Evolutionary conservation across 1,139 yeast genomes (phyloP), one percentile per base, ranked within the genome.

Genomic region (Zhuliangozyma parablackwelliae): DNA sequence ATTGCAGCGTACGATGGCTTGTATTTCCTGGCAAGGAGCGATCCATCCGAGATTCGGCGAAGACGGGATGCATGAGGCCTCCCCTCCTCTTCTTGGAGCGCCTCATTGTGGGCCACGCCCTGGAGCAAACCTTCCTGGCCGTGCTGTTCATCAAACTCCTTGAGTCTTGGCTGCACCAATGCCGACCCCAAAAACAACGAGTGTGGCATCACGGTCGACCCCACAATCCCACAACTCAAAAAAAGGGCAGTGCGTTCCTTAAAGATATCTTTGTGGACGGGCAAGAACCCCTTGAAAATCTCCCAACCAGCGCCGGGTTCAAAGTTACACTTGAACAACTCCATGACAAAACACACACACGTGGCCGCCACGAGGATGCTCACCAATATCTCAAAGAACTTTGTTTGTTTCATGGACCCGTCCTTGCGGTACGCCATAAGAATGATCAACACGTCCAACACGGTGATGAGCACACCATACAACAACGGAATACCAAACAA

Each of bases 201-300:
- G 51, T 83, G 92, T 2, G 94, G 92, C 94, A 84, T 84, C 7
- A 83, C 90, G 0, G 92, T 83, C 33, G 89, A 85, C 26, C 94
- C 94, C 13, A 83, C 75, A 40, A 83, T 83, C 7, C 88, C 92
- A 54, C 86, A 69, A 45, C 83, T 73, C 41, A 83, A 61, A 50
- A 82, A 83, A 28, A 80, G 59, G 0, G 86, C 86, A 50, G 77
- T 78, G 34, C 70, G 73, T 45, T 76, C 75, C 33, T 62, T 56
- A 33, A 81, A 73, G 2, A 81, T 76, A 41, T 61, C 63, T 24
- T 60, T 56, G 33, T 63, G 51, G 3, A 65, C 41, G 0, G 94
- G 94, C 33, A 83, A 53, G 47, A 79, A 82, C 0, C 92, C 92
- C 40, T 61, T 54, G 6, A 80, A 66, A n/a, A 70, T 69, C 8